Conservation (phyloP, 1,284 basidiomycete genomes). For the Ustilago hordei region DNA sequence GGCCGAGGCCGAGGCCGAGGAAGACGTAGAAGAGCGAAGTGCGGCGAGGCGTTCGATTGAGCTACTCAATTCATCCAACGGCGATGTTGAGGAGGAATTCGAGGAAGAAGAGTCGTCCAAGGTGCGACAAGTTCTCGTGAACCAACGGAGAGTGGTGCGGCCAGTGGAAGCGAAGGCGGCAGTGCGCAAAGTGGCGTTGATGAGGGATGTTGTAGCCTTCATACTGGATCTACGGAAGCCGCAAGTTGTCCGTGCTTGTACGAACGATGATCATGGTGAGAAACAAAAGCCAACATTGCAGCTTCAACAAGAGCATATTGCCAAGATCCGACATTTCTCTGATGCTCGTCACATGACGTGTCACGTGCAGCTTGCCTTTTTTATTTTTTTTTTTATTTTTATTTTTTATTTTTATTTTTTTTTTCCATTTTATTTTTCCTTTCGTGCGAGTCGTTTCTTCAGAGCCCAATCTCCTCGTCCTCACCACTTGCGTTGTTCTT, state of each 20-base stretch:
- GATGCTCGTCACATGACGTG: not conserved
- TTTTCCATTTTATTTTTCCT: slow-evolving; percentile 3
- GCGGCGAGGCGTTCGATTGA: slow-evolving; percentile 46
- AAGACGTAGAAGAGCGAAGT: not conserved
- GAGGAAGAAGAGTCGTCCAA: not conserved
- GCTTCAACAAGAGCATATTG: too few relatives aligned
- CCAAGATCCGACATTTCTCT: not conserved
- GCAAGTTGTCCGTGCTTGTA: not conserved
- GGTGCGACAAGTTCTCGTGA: not conserved
- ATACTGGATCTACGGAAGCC: not conserved
- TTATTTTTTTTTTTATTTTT: not conserved
- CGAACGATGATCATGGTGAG: not conserved
- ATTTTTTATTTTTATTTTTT: not conserved
- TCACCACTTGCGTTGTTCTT: not conserved
- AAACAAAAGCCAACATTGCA: not conserved
- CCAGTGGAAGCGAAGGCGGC: slow-evolving; percentile 1
- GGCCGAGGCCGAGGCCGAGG: slow-evolving; percentile 10
- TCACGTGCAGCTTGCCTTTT: slow-evolving; percentile 10
- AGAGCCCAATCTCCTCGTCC: not conserved
- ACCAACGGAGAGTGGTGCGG: slow-evolving; percentile 1
- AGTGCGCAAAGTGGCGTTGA: not conserved
- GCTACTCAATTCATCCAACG: slow-evolving; percentile 35
- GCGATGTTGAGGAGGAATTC: not conserved
- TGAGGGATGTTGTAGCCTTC: slow-evolving; percentile 7
- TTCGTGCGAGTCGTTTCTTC: slow-evolving; percentile 7